Base-by-base conservation (phyloP, 176 grass and related monocot genomes). In the Saccharum officinarum region DNA sequence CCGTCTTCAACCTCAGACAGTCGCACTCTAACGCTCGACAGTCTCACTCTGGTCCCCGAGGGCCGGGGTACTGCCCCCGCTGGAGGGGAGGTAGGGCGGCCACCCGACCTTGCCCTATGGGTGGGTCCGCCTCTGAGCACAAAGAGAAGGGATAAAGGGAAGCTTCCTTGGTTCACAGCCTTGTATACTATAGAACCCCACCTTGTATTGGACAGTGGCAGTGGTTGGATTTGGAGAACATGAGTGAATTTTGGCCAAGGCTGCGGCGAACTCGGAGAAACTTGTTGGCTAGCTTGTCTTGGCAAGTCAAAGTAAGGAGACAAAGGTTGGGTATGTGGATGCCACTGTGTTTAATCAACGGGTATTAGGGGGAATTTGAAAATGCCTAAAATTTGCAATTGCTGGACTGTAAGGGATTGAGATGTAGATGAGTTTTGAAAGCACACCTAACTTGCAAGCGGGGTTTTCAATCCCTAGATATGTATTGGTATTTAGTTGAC, bases 401-500 rank as follows among this genome's bases (percentile, higher is more conserved):
- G 14, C 25, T 49, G 30, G 40, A 72, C 2, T 10, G 71, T 73
- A 31, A 49, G 7, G 42, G 31, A 73, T 47, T 31, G 7, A 73
- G 14, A 18, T 31, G 42, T 10, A 18, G 25, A 25, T 31, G 13
- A 31, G 13, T 49, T 49, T 17, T 47, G 7, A 73, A 73, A 49
- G 2, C 3, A 5, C 25, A 2, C 42, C 14, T 16, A 9, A 18
- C 71, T 31, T 73, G 40, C 71, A 49, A 17, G 13, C 16, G 1
- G 6, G 2, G 2, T 67, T 67, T 66, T 16, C 38, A 41, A 26
- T 72, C 26, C 26, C 28, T 25, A 8, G 6, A 16, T 50, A 33
- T 74, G 13, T 74, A 49, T 50, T 49, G 23, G 71, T 74, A 50
- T 74, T 74, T 50, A 74, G 45, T 11, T 50, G 44, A 74, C 45